Percentiles rank a stretch among this genome's conserved stretches.
These are phyloP conservation scores for Brettanomyces anomalus DNA, from an alignment of 805 yeast genomes.

Conservation along the genomic window DNA sequence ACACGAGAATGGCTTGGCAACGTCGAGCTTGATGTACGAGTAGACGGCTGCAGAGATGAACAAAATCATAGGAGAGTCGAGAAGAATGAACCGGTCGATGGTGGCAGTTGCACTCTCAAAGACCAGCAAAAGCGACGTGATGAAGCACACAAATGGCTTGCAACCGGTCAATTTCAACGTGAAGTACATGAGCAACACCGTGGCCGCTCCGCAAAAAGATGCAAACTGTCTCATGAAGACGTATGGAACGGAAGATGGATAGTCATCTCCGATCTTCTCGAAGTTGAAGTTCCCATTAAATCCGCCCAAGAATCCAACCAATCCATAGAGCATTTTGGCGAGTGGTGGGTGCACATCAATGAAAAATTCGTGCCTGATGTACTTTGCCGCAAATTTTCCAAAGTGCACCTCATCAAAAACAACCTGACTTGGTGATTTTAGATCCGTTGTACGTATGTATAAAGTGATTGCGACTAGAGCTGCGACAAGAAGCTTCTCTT, in stretches of 20 bases:
- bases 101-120: conserved; percentile 65
- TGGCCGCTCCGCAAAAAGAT: conserved; percentile 58
- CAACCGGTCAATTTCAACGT: conserved; percentile 69
- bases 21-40: conserved; percentile 57
- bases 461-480: conserved; percentile 38
- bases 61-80: conserved; percentile 70
- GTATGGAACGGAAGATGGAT: conserved; percentile 54
- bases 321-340: conserved; percentile 74
- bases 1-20: conserved; percentile 49
- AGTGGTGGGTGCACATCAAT: conserved; percentile 89
- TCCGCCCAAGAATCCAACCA: conserved; percentile 58
- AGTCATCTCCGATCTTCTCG: conserved; percentile 54
- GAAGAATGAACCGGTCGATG: conserved; percentile 62
- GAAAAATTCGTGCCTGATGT: conserved; percentile 61
- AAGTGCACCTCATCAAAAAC: conserved; percentile 98
- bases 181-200: conserved; percentile 54
- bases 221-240: conserved; percentile 62
- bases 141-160: conserved; percentile 50
- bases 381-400: conserved; percentile 94
- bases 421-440: conserved; percentile 70
- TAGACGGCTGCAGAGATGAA: conserved; percentile 68
- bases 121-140: conserved; percentile 46
- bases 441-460: conserved; percentile 49
- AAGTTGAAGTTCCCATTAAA: conserved; percentile 65
- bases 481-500: conserved; percentile 33